Evolutionary conservation across 2,329 filamentous ascomycete species (phyloP), one percentile per base, ranked within the genome.

Genomic region (Microdochium nivale): DNA sequence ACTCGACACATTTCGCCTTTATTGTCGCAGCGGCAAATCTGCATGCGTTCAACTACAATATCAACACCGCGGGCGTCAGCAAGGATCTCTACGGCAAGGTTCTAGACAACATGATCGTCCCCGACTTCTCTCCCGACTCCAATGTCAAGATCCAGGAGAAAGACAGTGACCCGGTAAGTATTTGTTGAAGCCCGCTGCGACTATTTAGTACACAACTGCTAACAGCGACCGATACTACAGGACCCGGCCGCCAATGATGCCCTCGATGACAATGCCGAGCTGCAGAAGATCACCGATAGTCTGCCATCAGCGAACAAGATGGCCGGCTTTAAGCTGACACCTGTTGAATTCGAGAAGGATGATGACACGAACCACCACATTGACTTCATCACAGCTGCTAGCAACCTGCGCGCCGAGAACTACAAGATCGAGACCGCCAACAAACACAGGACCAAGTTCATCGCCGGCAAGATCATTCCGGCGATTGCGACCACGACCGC

Each of bases 311-410:
- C 92, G 16, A 91, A 87, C 66, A 83, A 84, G 40, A 74, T 99
- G 49, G 86, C 88, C 25, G 90, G 90, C 32, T 95, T 95, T 79
- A 91, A 91, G 71, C 75, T 99, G 50, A 83, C 84, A 52, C 88
- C 92, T 2, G 94, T 97, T 5, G 94, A 97, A 62, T 99, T 99
- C 62, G 90, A 99, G 72, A 99, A 99, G 78, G 94, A 99, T 58
- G 94, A 99, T 62, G 95, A 99, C 69, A 89, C 87, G 49, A 99
- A 99, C 70, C 83, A 94, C 70, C 94, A 99, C 75, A 99, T 99
- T 62, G 94, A 97, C 70, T 99, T 99, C 75, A 97, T 99, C 71
- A 95, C 94, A 8, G 90, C 91, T 1, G 91, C 91, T 58, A 96
- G 91, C 75, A 99, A 99, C 68, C 77, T 99, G 54, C 88, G 95